Evolutionary conservation across 352 stramenopile species (phyloP).

Genomic region (Pythium phragmiticola): DNA sequence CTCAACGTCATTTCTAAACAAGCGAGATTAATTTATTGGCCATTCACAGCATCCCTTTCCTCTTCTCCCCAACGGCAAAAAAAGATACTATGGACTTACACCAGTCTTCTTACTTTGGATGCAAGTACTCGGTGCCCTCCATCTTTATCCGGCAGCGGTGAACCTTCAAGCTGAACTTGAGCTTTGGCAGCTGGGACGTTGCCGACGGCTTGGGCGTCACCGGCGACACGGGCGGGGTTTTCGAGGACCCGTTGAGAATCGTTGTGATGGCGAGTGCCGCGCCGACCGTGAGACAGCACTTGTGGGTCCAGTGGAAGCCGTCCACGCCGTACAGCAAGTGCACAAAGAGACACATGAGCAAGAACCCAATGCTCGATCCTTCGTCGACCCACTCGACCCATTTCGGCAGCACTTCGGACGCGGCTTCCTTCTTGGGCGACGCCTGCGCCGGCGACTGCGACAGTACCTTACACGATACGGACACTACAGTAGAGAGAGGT

Average conservation of each 20-base stretch:
- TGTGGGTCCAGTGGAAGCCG: constrained; percentile 85
- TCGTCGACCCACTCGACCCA: constrained; percentile 79
- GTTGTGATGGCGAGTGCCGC: constrained; percentile 80
- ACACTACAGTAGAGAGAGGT: constrained; percentile 35
- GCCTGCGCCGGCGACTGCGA: constrained; percentile 35
- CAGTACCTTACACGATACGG: constrained; percentile 73
- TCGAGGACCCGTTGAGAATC: constrained; percentile 66
- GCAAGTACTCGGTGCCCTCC: constrained; percentile 68
- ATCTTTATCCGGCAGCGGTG: constrained; percentile 81
- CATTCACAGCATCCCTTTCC: not conserved
- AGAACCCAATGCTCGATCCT: constrained; percentile 75
- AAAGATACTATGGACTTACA: not conserved
- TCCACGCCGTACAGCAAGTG: constrained; percentile 82
- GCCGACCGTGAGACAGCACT: constrained; percentile 80
- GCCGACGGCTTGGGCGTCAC: constrained; percentile 49
- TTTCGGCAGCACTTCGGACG: constrained; percentile 44
- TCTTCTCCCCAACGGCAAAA: not conserved
- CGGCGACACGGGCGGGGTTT: constrained; percentile 31
- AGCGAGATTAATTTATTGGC: constrained; percentile 36
- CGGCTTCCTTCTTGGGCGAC: constrained; percentile 27
- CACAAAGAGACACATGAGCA: constrained; percentile 84
- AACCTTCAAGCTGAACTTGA: constrained; percentile 79
- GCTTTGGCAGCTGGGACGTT: constrained; percentile 61
- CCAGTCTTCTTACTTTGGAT: constrained; percentile 32
- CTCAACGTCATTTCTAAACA: constrained; percentile 20